These are phyloP conservation scores for Lycium barbarum DNA, from an alignment of 257 asterid genomes.

Conservation along the genomic window DNA sequence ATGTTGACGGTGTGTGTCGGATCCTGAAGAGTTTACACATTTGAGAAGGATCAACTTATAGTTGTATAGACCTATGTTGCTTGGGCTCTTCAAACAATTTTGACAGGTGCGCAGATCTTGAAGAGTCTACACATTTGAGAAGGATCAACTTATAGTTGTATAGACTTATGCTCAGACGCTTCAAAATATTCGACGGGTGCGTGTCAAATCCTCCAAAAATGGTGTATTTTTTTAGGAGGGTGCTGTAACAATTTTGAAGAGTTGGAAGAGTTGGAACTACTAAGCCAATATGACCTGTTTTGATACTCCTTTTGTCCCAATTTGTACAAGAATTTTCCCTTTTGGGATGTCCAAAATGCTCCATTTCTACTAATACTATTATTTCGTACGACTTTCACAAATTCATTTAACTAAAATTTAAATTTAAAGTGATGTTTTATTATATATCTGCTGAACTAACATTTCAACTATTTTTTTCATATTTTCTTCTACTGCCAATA, in stretches of 20 bases:
- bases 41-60: slow-evolving; percentile 58
- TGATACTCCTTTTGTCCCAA: neutral
- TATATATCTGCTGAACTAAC: neutral
- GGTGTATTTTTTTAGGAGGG: neutral
- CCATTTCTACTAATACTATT: neutral
- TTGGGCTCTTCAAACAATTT: neutral
- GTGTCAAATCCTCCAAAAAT: neutral
- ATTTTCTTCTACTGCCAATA: neutral
- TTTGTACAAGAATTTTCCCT: neutral
- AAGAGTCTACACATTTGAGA: slow-evolving; percentile 69
- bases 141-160: slow-evolving; percentile 46
- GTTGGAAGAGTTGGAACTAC: neutral
- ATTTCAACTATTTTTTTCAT: neutral
- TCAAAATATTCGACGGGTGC: too few species aligned
- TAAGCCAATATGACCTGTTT: neutral
- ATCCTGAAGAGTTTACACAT: slow-evolving; percentile 67
- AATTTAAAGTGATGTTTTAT: neutral
- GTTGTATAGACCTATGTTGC: slow-evolving; percentile 9
- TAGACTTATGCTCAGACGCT: too few species aligned
- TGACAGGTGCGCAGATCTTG: slow-evolving; percentile 41
- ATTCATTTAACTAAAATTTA: neutral
- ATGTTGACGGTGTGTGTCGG: neutral
- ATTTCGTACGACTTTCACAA: neutral
- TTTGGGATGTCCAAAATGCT: neutral
- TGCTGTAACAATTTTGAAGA: neutral